phyloP scores from a whole-genome alignment of 176 grass and related monocot genomes.

The Musa schizocarpa region DNA sequence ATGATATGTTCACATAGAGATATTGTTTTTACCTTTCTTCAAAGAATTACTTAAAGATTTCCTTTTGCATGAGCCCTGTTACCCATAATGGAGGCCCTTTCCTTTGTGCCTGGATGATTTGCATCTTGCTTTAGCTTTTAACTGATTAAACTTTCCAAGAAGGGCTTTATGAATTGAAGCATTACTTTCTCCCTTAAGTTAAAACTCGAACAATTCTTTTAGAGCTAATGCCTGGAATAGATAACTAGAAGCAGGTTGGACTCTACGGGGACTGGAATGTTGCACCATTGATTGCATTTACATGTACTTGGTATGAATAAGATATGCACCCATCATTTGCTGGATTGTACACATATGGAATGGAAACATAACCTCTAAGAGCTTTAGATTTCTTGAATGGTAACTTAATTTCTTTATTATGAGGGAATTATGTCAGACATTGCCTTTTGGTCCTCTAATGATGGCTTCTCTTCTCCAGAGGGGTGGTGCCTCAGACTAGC shows the following conservation, averaged over 20 bases:
- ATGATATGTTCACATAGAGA: not conserved
- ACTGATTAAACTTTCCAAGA: too few relatives aligned
- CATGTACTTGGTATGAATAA: not conserved
- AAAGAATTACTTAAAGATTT: not conserved
- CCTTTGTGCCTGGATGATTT: not conserved
- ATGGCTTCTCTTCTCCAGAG: not conserved
- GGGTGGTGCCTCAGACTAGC: too few relatives aligned
- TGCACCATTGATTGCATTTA: not conserved
- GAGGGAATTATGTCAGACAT: not conserved
- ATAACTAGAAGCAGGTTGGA: too few relatives aligned
- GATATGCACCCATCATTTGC: not conserved
- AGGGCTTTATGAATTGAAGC: too few relatives aligned
- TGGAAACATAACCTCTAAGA: not conserved
- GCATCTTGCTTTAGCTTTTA: not conserved
- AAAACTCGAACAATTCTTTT: too few relatives aligned
- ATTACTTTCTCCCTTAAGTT: too few relatives aligned
- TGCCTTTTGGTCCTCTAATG: not conserved
- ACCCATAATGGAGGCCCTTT: too few relatives aligned
- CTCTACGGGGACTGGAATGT: too few relatives aligned
- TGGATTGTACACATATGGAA: not conserved
- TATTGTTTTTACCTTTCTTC: not conserved
- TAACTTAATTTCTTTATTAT: not conserved
- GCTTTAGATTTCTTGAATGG: not conserved
- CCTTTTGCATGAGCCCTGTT: not conserved
- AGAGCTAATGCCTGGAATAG: too few relatives aligned